Evolutionary conservation across 1,139 yeast species (phyloP).

Genomic region (Blastobotrys ciferrii): DNA sequence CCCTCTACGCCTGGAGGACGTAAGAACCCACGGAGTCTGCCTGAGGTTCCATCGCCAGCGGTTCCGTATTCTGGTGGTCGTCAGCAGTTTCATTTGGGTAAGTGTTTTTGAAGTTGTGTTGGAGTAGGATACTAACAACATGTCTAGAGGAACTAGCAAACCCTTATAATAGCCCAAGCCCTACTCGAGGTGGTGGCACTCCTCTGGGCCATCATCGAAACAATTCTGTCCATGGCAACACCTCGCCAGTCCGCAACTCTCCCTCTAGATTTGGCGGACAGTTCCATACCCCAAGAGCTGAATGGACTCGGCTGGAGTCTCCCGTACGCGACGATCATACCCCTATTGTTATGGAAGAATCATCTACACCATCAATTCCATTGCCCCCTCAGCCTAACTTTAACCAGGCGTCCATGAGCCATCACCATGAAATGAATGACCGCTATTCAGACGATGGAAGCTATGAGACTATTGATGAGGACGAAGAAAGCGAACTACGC

Average conservation of each 20-base stretch:
- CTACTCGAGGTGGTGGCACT: not conserved
- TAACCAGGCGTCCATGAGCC: not conserved
- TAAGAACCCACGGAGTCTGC: slow-evolving; percentile 5
- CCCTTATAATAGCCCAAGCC: slow-evolving; percentile 1
- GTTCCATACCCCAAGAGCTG: slow-evolving; percentile 25
- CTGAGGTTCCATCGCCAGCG: slow-evolving; percentile 7
- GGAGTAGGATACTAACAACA: not conserved
- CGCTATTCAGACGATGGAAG: slow-evolving; percentile 14
- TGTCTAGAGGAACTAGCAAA: slow-evolving; percentile 3
- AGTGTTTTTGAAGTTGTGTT: not conserved
- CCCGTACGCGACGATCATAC: slow-evolving; percentile 29
- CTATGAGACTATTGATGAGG: slow-evolving; percentile 26
- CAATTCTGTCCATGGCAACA: slow-evolving; percentile 5
- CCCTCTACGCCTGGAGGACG: slow-evolving; percentile 6
- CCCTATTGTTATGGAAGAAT: slow-evolving; percentile 27
- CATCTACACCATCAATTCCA: slow-evolving; percentile 17
- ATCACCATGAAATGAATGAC: slow-evolving; percentile 9
- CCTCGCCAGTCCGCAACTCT: slow-evolving; percentile 6
- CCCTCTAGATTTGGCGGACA: slow-evolving; percentile 9
- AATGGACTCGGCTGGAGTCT: slow-evolving; percentile 33
- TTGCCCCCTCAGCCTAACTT: slow-evolving; percentile 28
- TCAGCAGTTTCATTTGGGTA: slow-evolving; percentile 5
- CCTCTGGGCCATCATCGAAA: slow-evolving; percentile 1
- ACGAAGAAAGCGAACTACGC: slow-evolving; percentile 30
- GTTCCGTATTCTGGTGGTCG: slow-evolving; percentile 6